Conservation (phyloP, 768 basidiomycete genomes). For the Auricularia sp. region DNA sequence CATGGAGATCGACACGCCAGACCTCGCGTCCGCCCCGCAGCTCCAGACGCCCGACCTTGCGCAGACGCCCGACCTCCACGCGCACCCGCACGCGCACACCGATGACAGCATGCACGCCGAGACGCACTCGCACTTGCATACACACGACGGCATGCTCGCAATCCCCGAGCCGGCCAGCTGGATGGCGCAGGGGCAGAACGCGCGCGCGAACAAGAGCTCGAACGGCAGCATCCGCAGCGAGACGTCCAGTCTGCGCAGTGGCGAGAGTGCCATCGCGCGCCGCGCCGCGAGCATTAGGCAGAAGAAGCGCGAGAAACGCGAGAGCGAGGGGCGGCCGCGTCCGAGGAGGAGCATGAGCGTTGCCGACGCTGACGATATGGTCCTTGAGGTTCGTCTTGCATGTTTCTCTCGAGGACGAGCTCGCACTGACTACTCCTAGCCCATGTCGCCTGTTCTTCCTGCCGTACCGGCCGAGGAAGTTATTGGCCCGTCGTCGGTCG, state of each 20-base stretch:
- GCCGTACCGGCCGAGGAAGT: background rate
- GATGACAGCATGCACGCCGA: too few species aligned
- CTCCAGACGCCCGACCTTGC: too few species aligned
- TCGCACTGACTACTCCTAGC: background rate
- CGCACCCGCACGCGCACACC: too few species aligned
- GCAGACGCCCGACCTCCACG: too few species aligned
- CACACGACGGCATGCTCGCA: background rate
- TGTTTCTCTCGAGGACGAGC: background rate
- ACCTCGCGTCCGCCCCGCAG: background rate
- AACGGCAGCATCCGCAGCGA: background rate
- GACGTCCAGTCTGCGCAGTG: background rate
- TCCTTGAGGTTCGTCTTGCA: conserved; percentile 3
- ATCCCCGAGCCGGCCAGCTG: background rate
- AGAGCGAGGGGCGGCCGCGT: conserved; percentile 34
- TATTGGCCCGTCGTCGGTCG: background rate
- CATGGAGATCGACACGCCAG: background rate
- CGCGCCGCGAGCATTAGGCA: conserved; percentile 22
- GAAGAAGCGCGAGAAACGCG: conserved; percentile 47
- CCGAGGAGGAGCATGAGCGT: conserved; percentile 70
- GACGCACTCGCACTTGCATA: too few species aligned
- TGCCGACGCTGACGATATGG: conserved; percentile 49
- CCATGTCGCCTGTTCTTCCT: background rate
- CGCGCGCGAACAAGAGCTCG: background rate
- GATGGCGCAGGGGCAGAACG: background rate
- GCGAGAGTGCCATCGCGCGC: background rate